These are phyloP conservation scores for Sutorius australiensis DNA, from an alignment of 768 basidiomycete genomes.

Conservation along the genomic window DNA sequence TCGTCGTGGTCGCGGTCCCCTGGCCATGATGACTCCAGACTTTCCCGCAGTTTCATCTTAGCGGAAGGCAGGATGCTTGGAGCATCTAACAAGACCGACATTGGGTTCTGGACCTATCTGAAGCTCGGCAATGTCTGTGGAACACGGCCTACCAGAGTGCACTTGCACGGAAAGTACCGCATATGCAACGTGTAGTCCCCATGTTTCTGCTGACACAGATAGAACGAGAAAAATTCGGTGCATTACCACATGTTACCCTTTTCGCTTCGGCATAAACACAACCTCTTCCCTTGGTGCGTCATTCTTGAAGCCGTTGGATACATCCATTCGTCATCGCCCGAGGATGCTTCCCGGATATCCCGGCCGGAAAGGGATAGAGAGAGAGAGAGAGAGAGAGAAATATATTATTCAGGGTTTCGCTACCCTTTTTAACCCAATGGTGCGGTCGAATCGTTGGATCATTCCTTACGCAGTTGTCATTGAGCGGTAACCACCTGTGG, in stretches of 20 bases:
- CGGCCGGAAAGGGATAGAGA: slow-evolving; percentile 31
- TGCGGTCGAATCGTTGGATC: slow-evolving; percentile 50
- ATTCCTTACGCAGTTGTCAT: neutral
- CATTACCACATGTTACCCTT: neutral
- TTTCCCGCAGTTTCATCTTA: too few relatives aligned
- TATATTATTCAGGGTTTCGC: slow-evolving; percentile 1
- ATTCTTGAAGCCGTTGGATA: slow-evolving; percentile 24
- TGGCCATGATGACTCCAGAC: too few relatives aligned
- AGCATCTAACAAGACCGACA: too few relatives aligned
- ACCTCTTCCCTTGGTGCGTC: slow-evolving; percentile 24
- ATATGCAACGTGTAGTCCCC: neutral
- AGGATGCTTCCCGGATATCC: slow-evolving; percentile 16
- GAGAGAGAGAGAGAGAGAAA: slow-evolving; percentile 43
- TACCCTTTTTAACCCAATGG: slow-evolving; percentile 9
- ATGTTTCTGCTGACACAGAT: neutral
- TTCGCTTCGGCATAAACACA: slow-evolving; percentile 7
- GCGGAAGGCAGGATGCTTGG: too few relatives aligned
- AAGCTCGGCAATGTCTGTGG: too few relatives aligned
- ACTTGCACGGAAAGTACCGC: neutral
- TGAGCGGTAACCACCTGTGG: slow-evolving; percentile 14
- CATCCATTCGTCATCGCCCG: slow-evolving; percentile 7
- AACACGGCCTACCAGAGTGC: neutral
- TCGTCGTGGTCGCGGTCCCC: too few relatives aligned
- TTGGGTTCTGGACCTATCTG: too few relatives aligned
- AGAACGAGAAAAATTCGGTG: slow-evolving; percentile 7